Evolutionary conservation across 2,329 filamentous ascomycete genomes (phyloP), one percentile per base, ranked within the genome.

Genomic region (Penicillium griseofulvum): DNA sequence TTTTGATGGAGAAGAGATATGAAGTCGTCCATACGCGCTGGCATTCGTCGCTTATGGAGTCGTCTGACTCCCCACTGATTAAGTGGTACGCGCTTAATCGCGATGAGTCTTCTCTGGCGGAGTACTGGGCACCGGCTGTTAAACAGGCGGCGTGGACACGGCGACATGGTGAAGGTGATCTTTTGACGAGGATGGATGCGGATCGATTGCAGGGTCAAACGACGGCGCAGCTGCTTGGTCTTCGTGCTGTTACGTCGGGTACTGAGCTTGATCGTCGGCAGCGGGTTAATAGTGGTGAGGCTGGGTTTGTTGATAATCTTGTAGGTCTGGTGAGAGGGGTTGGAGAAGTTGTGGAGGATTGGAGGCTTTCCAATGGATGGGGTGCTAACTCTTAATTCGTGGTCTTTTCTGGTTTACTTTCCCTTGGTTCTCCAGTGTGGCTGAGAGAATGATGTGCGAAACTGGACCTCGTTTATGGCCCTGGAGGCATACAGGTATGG

Each of bases 1-100:
- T 68, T 59, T 49, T 74, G 1, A 54, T 75, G 31, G 73, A 76
- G 49, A 69, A 65, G 33, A 68, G 69, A 1, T 75, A 75, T 44
- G 69, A 72, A 17, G 56, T 74, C 2, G 66, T 68, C 12, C 56
- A 61, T 5, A 66, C 68, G 2, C 59, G 61, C 12, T 74, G 73
- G 69, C 63, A 68, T 47, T 66, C 70, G 1, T 65, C 65, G 2
- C 64, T 65, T 2, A 45, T 57, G 9, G 38, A 38, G 1, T 55
- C 55, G 5, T 11, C 48, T 2, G 46, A 49, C 2, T 55, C 60
- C 3, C 58, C 60, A 0, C 26, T 60, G 5, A 17, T 34, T 1
- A 65, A 60, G 22, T 49, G 55, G 19, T 71, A 71, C 19, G 66
- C 67, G 2, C 62, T 64, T 3, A 59, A 61, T 12, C 62, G 58